Evolutionary conservation across 2,329 filamentous ascomycete species (phyloP).

Genomic region (Epichloe bromicola): DNA sequence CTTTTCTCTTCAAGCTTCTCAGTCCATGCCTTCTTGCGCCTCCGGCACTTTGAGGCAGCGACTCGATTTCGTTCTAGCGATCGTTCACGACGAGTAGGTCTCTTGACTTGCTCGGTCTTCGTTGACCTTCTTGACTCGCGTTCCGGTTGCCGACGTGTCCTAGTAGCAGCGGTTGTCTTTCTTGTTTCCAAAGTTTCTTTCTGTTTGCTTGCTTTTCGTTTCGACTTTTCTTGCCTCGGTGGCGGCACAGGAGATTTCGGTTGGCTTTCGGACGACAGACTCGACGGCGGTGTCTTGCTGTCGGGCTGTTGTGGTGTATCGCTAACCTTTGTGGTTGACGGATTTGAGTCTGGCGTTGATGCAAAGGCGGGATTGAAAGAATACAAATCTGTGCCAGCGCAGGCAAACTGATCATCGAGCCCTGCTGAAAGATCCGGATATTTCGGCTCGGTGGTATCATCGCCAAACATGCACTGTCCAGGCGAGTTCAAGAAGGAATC

Average conservation of each 20-base stretch:
- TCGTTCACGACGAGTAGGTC: constrained; percentile 28
- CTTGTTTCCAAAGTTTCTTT: not conserved
- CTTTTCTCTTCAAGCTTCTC: constrained; percentile 35
- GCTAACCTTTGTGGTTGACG: not conserved
- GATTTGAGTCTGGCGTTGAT: not conserved
- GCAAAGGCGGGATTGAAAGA: not conserved
- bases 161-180: not conserved
- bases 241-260: not conserved
- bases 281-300: not conserved
- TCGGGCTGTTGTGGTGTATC: not conserved
- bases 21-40: constrained; percentile 48
- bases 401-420: not conserved
- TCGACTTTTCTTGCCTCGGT: not conserved
- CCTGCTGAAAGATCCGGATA: not conserved
- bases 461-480: not conserved
- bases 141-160: not conserved
- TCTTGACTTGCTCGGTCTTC: not conserved
- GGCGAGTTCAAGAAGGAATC: not conserved
- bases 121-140: not conserved
- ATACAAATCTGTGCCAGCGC: not conserved
- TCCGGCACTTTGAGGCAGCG: constrained; percentile 61
- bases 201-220: not conserved
- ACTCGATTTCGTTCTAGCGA: constrained; percentile 59
- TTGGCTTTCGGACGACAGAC: not conserved
- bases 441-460: not conserved